Conservation (phyloP, 192 early-diverging fungal species). For the Coemansia sp. region DNA sequence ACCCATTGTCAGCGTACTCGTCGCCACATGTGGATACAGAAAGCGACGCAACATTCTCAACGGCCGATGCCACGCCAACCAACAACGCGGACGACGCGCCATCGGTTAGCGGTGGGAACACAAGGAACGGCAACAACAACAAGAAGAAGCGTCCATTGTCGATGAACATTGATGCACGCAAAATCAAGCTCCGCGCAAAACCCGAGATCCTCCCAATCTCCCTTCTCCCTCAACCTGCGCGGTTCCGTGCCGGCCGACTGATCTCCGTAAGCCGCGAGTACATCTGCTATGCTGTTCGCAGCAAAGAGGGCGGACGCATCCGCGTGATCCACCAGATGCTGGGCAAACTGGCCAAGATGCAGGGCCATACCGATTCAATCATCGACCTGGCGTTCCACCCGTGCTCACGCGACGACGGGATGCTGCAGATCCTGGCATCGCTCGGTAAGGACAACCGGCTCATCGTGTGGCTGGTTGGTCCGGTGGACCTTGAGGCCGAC, state of each 20-base stretch:
- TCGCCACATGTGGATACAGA: constrained; percentile 19
- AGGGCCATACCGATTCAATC: constrained; percentile 47
- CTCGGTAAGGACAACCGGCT: constrained; percentile 53
- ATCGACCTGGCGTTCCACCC: constrained; percentile 52
- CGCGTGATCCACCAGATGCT: constrained; percentile 51
- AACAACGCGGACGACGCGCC: not conserved
- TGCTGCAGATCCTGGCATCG: constrained; percentile 48
- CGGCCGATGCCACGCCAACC: not conserved
- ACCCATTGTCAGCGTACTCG: constrained; percentile 11
- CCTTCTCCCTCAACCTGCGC: constrained; percentile 43
- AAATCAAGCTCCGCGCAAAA: constrained; percentile 28
- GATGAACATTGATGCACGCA: constrained; percentile 31
- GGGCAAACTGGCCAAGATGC: constrained; percentile 48
- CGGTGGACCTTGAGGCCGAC: constrained; percentile 21
- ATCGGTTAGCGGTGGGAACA: not conserved
- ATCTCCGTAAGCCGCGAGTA: constrained; percentile 50
- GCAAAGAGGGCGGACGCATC: constrained; percentile 50
- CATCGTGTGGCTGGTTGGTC: constrained; percentile 45
- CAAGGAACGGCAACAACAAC: constrained; percentile 3
- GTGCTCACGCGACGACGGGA: constrained; percentile 31
- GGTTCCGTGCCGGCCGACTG: constrained; percentile 38
- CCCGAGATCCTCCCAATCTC: constrained; percentile 46
- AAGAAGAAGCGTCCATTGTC: constrained; percentile 13
- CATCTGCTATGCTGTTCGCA: constrained; percentile 52
- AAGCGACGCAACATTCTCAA: not conserved